Evolutionary conservation across 805 yeast species (phyloP), one percentile per base, ranked within the genome.

Genomic region (Ogataea henricii): DNA sequence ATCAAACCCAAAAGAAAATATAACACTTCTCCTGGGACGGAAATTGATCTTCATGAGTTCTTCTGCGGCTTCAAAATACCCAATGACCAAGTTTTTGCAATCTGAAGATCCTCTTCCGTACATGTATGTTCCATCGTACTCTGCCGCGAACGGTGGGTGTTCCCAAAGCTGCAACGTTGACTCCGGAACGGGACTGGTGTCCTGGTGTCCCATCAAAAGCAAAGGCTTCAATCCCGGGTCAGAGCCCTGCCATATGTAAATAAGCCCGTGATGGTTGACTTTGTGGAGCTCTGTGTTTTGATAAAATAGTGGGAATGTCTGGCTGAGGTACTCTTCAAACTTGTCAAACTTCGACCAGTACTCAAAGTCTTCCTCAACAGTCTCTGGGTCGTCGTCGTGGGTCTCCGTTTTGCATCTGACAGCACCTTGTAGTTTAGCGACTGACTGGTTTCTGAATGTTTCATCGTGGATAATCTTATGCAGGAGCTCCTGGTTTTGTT

Each of bases 51-150:
- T 58, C 29, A 87, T 61, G 37, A 85, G 67, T 42, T 69, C 64
- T 60, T 84, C 88, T 10, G 81, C 65, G 3, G 89, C 74, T 61
- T 86, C 89, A 55, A 87, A 61, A 35, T 82, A 76, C 2, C 81
- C 85, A 48, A 83, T 70, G 43, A 89, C 68, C 26, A 81, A 65
- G 62, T 80, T 82, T 63, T 88, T 88, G 61, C 89, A 83, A 64
- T 88, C 96, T 29, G 75, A 63, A 2, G 86, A 62, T 21, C 96
- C 96, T 55, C 96, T 75, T 2, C 95, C 96, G 77, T 82, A 85
- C 8, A 88, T 53, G 35, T 59, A 66, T 21, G 73, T 69, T 12
- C 88, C 89, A 55, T 87, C 92, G 58, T 69, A 85, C 56, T 74
- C 69, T 8, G 83, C 88, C 4, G 69, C 62, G 52, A 78, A 85